Evolutionary conservation across 768 basidiomycete species (phyloP).

Genomic region (Termitomyces sp.): DNA sequence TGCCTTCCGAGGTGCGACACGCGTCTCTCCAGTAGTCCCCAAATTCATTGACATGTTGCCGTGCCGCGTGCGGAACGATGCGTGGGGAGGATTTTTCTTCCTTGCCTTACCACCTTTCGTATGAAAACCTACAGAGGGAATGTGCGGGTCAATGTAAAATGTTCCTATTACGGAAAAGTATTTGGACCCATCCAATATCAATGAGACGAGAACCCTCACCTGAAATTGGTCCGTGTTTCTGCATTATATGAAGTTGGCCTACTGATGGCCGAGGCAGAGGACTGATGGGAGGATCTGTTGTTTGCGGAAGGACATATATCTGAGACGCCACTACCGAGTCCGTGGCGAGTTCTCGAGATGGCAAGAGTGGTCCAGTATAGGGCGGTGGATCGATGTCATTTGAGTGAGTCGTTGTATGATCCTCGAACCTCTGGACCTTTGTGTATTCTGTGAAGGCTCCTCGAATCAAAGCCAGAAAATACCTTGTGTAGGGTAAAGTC

Average conservation of each 20-base stretch:
- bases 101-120: constrained; percentile 20
- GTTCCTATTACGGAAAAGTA: constrained; percentile 28
- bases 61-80: constrained; percentile 39
- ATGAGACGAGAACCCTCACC: not conserved
- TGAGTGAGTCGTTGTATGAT: not conserved
- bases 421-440: constrained; percentile 1
- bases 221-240: constrained; percentile 5
- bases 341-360: not conserved
- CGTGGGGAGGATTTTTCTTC: constrained; percentile 29
- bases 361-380: constrained; percentile 1
- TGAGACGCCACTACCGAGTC: not conserved
- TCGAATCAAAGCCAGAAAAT: not conserved
- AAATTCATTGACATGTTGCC: constrained; percentile 35
- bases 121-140: constrained; percentile 22
- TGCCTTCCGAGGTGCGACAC: constrained; percentile 23
- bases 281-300: not conserved
- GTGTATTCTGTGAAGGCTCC: not conserved
- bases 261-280: constrained; percentile 1
- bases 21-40: constrained; percentile 32
- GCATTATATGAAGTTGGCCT: constrained; percentile 12
- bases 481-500: constrained; percentile 1
- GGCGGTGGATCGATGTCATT: constrained; percentile 9
- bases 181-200: not conserved
- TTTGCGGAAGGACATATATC: not conserved
- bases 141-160: constrained; percentile 36